These are phyloP conservation scores for Fusarium anthophilum DNA, from an alignment of 2,329 filamentous ascomycete genomes.

Conservation along the genomic window DNA sequence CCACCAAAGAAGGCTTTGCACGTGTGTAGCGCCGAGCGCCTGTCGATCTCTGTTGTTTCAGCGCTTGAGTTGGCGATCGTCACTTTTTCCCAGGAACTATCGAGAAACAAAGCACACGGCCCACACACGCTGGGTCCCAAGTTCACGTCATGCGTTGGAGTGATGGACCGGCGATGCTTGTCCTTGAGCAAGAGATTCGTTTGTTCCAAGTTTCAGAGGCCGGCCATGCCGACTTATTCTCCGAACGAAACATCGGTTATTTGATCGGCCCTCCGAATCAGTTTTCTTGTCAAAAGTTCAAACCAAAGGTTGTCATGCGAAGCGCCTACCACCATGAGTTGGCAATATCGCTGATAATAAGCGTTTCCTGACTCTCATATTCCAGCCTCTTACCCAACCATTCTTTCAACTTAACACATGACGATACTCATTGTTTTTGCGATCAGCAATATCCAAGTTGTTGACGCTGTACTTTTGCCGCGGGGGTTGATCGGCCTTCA, in stretches of 20 bases:
- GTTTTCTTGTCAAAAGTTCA: neutral
- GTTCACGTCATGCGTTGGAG: constrained; percentile 25
- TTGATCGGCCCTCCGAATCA: neutral
- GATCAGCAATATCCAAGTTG: neutral
- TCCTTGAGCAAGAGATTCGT: neutral
- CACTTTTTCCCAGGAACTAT: constrained; percentile 13
- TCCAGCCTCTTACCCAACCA: neutral
- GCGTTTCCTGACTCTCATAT: neutral
- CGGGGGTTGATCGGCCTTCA: neutral
- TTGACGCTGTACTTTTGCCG: neutral
- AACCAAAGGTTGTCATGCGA: constrained; percentile 8
- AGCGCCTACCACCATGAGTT: neutral
- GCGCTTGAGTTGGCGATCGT: constrained; percentile 31
- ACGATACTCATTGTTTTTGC: neutral
- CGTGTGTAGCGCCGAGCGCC: constrained; percentile 16
- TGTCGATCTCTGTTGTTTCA: constrained; percentile 30
- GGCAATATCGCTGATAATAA: neutral
- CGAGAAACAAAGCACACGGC: constrained; percentile 18
- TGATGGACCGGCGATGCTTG: constrained; percentile 14
- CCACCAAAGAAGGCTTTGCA: constrained; percentile 18
- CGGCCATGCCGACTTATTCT: constrained; percentile 19
- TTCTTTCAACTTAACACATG: neutral
- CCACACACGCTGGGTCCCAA: constrained; percentile 7
- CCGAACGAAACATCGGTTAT: constrained; percentile 30
- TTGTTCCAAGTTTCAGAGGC: neutral